Base-by-base conservation (phyloP, 306 rosid genomes). In the Gillenia trifoliata region DNA sequence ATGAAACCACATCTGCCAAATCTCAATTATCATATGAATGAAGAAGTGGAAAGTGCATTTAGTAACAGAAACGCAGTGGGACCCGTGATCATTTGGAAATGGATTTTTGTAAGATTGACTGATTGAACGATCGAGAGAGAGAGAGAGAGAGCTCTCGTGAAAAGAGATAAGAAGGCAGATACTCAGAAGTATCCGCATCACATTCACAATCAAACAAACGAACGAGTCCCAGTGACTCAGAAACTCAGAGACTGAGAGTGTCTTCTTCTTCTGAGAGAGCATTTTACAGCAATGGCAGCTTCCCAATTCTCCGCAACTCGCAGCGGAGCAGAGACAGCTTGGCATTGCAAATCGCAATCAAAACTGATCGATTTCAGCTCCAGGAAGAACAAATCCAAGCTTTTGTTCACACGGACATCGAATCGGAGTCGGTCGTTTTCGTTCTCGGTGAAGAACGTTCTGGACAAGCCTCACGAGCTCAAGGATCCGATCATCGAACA, bases 231-330 rank as follows among this genome's bases (percentile, higher is more conserved):
- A 25, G 54, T 38, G 64, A 30, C 33, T 70, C 15, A n/a, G 45
- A 11, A n/a, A 40, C 7, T 1, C 15, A 31, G 15, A 0, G 38
- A 12, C 59, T 7, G 62, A 36, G 59, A 81, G 59, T 23, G 73
- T 45, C 19, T 45, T 45, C 20, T 45, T 45, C 7, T 45, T 1
- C 50, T 52, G 77, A 61, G 70, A 45, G 28, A 78, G 56, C 59
- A 59, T 6, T 5, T 28, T 1, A 22, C 16, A 64, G 84, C 71
- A 81, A 89, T 90, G 97, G 93, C 91, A 13, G 81, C 89, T 80
- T 84, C 90, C 75, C 96, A 84, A 20, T 85, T 90, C 56, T 80
- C 95, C 10, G 71, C 84, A 11, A 82, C 74, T 40, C 76, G 80
- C 56, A 64, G 61, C 29, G 79, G 72, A 64, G 76, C 70, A 17